Percentiles rank a stretch among this genome's conserved stretches.
These are phyloP conservation scores for Leptographium radiaticola DNA, from an alignment of 2,329 filamentous ascomycete genomes.

Conservation along the genomic window DNA sequence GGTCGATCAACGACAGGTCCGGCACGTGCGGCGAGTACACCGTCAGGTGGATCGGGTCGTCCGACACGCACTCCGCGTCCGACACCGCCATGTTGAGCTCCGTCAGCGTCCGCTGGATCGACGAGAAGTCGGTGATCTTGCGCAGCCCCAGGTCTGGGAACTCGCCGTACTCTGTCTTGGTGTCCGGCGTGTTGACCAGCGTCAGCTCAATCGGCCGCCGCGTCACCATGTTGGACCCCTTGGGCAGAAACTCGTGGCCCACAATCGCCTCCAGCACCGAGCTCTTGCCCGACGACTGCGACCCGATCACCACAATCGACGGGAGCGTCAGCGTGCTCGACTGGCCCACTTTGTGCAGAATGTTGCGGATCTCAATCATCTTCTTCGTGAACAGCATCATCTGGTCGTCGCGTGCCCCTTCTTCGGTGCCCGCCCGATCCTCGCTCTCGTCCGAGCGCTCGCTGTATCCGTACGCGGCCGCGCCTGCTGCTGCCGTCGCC, in stretches of 20 bases:
- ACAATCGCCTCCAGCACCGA: conserved; percentile 95
- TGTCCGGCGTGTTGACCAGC: conserved; percentile 83
- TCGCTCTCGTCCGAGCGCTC: conserved; percentile 45
- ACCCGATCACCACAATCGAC: conserved; percentile 98
- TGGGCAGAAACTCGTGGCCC: conserved; percentile 92
- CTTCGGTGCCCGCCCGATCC: conserved; percentile 28
- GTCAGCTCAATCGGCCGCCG: conserved; percentile 91
- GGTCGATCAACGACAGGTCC: conserved; percentile 87
- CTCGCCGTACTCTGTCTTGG: conserved; percentile 82
- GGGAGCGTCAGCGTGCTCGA: conserved; percentile 78
- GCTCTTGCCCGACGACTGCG: conserved; percentile 95
- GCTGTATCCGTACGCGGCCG: conserved; percentile 64
- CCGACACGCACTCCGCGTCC: conserved; percentile 80
- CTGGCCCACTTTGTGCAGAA: conserved; percentile 84
- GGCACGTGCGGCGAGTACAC: conserved; percentile 95
- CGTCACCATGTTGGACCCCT: conserved; percentile 98
- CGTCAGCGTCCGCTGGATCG: conserved; percentile 85
- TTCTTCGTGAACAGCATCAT: conserved; percentile 99
- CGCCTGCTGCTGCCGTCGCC: conserved; percentile 52
- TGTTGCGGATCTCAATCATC: conserved; percentile 96
- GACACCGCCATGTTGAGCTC: conserved; percentile 91
- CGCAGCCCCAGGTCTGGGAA: conserved; percentile 85
- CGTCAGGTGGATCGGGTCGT: conserved; percentile 90
- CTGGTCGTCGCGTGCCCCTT: conserved; percentile 77
- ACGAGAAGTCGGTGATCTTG: conserved; percentile 81